These are phyloP conservation scores for Teratosphaeria destructans DNA, from an alignment of 2,329 filamentous ascomycete species.

Conservation along the genomic window DNA sequence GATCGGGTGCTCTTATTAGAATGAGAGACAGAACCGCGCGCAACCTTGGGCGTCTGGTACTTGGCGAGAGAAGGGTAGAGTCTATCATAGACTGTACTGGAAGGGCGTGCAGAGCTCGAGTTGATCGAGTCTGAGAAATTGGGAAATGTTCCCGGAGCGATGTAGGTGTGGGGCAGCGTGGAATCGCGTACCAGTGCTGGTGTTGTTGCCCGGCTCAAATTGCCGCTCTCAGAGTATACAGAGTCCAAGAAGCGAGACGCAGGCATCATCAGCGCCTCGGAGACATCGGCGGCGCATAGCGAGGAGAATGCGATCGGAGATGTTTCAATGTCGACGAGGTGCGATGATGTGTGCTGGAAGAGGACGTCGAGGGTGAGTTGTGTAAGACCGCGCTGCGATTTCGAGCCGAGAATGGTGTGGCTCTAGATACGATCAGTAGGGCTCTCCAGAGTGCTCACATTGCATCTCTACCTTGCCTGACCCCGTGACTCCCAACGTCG, in stretches of 20 bases:
- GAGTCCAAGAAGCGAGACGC: conserved; percentile 70
- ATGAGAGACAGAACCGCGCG: conserved; percentile 9
- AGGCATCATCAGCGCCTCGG: conserved; percentile 66
- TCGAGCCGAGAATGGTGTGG: conserved; percentile 88
- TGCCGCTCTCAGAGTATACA: conserved; percentile 54
- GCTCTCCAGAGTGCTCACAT: background rate
- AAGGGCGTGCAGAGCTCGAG: conserved; percentile 6
- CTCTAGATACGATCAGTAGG: conserved; percentile 47
- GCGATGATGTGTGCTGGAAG: conserved; percentile 67
- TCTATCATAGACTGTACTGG: conserved; percentile 18
- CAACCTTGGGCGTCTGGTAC: conserved; percentile 8
- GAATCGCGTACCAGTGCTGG: conserved; percentile 34
- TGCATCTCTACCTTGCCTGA: conserved; percentile 63
- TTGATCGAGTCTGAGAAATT: conserved; percentile 7
- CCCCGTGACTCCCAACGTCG: conserved; percentile 86
- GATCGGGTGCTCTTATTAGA: conserved; percentile 5
- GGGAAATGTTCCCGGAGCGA: conserved; percentile 21
- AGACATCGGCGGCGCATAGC: conserved; percentile 64
- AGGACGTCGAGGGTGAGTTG: conserved; percentile 85
- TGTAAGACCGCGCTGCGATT: conserved; percentile 74
- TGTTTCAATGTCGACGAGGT: conserved; percentile 51
- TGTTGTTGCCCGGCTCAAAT: conserved; percentile 33
- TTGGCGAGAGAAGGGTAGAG: conserved; percentile 22
- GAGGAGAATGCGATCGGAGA: conserved; percentile 59
- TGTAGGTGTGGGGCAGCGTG: conserved; percentile 6